phyloP scores from a whole-genome alignment of 1,139 yeast species.

The Pichia sorboxylosa region DNA sequence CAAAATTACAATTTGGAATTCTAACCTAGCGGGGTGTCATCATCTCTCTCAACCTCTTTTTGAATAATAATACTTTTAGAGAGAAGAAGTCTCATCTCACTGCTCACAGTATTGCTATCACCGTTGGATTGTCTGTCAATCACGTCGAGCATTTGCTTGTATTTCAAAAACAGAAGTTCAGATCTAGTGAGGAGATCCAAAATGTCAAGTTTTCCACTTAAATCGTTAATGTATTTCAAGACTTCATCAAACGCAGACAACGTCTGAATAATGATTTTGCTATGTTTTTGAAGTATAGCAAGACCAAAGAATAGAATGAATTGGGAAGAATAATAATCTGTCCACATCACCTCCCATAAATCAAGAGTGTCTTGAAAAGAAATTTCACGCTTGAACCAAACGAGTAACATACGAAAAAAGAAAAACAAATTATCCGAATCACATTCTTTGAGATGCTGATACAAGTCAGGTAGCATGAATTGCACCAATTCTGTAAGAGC shows the following conservation, averaged over 20 bases:
- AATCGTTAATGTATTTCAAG: conserved; percentile 82
- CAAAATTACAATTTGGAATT: too few species aligned
- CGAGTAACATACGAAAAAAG: conserved; percentile 87
- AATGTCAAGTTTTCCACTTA: conserved; percentile 58
- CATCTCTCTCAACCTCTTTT: conserved; percentile 47
- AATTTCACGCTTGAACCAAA: conserved; percentile 92
- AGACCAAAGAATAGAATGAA: conserved; percentile 79
- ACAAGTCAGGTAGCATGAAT: conserved; percentile 77
- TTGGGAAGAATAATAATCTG: conserved; percentile 76
- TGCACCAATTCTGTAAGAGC: conserved; percentile 75
- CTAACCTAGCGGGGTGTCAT: conserved; percentile 23
- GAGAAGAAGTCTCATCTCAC: conserved; percentile 48
- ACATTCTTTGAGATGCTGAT: conserved; percentile 72
- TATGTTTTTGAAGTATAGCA: conserved; percentile 79
- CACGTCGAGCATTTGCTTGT: conserved; percentile 65
- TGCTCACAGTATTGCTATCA: conserved; percentile 27
- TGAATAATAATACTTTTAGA: conserved; percentile 51
- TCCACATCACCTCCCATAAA: conserved; percentile 88
- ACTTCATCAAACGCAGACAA: conserved; percentile 79
- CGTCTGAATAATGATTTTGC: conserved; percentile 64
- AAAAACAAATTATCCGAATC: conserved; percentile 86
- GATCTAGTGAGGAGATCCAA: conserved; percentile 68
- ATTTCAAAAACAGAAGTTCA: conserved; percentile 69
- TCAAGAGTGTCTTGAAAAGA: conserved; percentile 65
- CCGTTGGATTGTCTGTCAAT: conserved; percentile 49